Evolutionary conservation across 2,329 filamentous ascomycete species (phyloP).

Genomic region (Phaeophleospora eucalypticola): DNA sequence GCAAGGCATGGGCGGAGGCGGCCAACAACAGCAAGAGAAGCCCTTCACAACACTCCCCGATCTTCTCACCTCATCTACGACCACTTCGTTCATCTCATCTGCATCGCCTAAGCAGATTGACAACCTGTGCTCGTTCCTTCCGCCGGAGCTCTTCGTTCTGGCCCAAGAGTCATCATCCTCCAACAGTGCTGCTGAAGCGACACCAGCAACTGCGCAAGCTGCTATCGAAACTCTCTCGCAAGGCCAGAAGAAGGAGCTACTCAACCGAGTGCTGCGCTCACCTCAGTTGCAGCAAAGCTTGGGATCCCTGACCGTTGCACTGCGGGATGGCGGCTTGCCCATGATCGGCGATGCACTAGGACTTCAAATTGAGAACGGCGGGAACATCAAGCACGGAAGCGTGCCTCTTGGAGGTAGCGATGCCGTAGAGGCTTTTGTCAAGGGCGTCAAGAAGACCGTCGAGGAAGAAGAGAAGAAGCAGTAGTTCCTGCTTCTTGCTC

Average conservation of each 20-base stretch:
- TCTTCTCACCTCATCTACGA: constrained; percentile 72
- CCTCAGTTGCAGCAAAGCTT: constrained; percentile 89
- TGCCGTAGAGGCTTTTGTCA: constrained; percentile 85
- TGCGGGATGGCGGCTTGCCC: constrained; percentile 85
- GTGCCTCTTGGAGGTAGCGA: constrained; percentile 84
- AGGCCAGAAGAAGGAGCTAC: constrained; percentile 72
- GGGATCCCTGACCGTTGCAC: constrained; percentile 76
- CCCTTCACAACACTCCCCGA: constrained; percentile 81
- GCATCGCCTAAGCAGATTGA: constrained; percentile 64
- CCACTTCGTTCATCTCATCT: constrained; percentile 70
- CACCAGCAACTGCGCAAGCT: constrained; percentile 59
- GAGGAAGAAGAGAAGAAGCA: constrained; percentile 50
- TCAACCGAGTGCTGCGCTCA: constrained; percentile 78
- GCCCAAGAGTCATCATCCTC: constrained; percentile 60
- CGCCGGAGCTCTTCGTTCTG: constrained; percentile 71
- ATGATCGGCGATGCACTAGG: constrained; percentile 83
- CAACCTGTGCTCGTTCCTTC: constrained; percentile 71
- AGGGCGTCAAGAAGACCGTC: constrained; percentile 78
- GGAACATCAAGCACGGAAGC: constrained; percentile 69
- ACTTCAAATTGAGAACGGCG: constrained; percentile 78
- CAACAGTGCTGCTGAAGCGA: constrained; percentile 58
- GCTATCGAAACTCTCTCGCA: constrained; percentile 69
- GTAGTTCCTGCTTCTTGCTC: background rate
- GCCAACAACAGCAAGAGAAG: constrained; percentile 51
- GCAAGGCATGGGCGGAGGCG: constrained; percentile 38